Evolutionary conservation across 2,329 filamentous ascomycete species (phyloP).

Genomic region (Lachnellula cervina): DNA sequence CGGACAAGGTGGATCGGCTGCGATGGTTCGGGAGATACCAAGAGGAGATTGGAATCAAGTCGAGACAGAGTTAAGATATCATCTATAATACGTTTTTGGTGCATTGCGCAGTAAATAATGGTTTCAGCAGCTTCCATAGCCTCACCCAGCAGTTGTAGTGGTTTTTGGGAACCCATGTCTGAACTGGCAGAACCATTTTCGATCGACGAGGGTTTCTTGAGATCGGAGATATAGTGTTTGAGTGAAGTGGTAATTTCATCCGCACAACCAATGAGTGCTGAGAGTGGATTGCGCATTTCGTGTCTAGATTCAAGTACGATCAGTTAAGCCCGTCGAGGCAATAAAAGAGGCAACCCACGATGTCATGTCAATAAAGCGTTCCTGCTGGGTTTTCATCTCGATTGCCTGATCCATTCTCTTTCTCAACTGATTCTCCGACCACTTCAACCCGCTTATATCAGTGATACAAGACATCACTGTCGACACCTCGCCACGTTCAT

Average conservation of each 20-base stretch:
- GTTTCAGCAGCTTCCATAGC: constrained; percentile 73
- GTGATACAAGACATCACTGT: constrained; percentile 18
- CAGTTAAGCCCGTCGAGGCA: not conserved
- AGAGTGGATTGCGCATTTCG: constrained; percentile 71
- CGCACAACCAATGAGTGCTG: constrained; percentile 69
- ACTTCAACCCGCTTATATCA: constrained; percentile 14
- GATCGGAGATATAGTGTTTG: not conserved
- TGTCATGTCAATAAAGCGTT: constrained; percentile 74
- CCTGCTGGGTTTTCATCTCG: constrained; percentile 62
- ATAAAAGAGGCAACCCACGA: constrained; percentile 29
- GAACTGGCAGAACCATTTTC: not conserved
- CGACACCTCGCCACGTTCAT: constrained; percentile 16
- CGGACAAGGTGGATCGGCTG: constrained; percentile 63
- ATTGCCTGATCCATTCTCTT: constrained; percentile 47
- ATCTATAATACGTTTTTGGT: constrained; percentile 72
- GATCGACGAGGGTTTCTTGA: not conserved
- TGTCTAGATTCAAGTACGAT: constrained; percentile 35
- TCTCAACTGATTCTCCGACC: constrained; percentile 16
- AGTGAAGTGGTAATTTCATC: constrained; percentile 40
- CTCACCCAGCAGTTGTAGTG: constrained; percentile 46
- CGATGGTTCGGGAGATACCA: constrained; percentile 36
- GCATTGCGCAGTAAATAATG: constrained; percentile 70
- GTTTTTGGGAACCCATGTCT: constrained; percentile 10
- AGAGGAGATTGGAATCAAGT: constrained; percentile 67
- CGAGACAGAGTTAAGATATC: constrained; percentile 69